Percentiles rank a stretch among this genome's conserved stretches.
These are phyloP conservation scores for Pseudomonodictys pantanalensis DNA, from an alignment of 495 filamentous ascomycete species.

Conservation along the genomic window DNA sequence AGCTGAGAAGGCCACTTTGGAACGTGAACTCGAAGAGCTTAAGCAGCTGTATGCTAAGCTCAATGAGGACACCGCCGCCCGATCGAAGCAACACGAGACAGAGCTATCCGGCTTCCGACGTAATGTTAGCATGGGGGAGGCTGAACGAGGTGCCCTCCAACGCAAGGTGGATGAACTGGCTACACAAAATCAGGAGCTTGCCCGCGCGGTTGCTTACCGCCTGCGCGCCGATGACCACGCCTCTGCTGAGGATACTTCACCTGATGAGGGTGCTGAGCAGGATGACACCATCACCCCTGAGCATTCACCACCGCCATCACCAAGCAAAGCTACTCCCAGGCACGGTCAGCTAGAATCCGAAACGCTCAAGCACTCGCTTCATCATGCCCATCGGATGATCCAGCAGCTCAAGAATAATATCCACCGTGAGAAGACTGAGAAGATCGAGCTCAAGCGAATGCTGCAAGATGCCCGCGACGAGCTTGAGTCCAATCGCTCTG, in stretches of 20 bases:
- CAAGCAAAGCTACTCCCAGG: slow-evolving; percentile 83
- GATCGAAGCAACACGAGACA: slow-evolving; percentile 80
- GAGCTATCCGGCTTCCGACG: slow-evolving; percentile 78
- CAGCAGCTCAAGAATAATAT: slow-evolving; percentile 91
- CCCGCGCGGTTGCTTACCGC: slow-evolving; percentile 71
- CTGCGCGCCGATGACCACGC: slow-evolving; percentile 64
- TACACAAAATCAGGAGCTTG: slow-evolving; percentile 83
- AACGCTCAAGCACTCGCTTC: slow-evolving; percentile 86
- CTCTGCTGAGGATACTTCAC: slow-evolving; percentile 47
- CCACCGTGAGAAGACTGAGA: slow-evolving; percentile 96
- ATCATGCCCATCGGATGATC: slow-evolving; percentile 94
- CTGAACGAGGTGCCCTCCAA: slow-evolving; percentile 69
- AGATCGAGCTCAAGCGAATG: slow-evolving; percentile 91
- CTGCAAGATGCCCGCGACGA: slow-evolving; percentile 95
- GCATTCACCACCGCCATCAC: slow-evolving; percentile 84
- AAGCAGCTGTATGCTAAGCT: slow-evolving; percentile 73
- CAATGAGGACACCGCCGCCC: slow-evolving; percentile 69
- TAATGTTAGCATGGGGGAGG: slow-evolving; percentile 68
- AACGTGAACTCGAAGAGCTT: slow-evolving; percentile 85
- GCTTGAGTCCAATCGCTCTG: slow-evolving; percentile 70
- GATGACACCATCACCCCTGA: slow-evolving; percentile 75
- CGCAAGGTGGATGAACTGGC: slow-evolving; percentile 81
- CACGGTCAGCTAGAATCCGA: slow-evolving; percentile 89
- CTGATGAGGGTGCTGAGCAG: slow-evolving; percentile 63
- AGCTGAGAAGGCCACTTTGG: slow-evolving; percentile 69